phyloP scores from a whole-genome alignment of 169 alveolate genomes.

The Theileria parva region DNA sequence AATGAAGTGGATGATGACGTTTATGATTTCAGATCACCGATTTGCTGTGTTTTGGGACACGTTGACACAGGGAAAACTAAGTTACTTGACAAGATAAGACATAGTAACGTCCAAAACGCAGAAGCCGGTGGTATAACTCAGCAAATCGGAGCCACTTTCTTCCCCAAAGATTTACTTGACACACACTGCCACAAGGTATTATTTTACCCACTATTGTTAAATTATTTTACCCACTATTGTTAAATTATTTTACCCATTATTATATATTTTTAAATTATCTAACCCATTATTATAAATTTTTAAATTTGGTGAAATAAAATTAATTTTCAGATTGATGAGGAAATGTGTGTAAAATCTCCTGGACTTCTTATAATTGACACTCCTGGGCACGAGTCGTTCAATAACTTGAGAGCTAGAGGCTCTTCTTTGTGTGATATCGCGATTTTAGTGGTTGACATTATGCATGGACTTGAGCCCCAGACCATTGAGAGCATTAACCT shows the following conservation, averaged over 20 bases:
- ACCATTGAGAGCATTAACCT: slow-evolving; percentile 94
- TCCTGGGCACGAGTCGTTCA: slow-evolving; percentile 99
- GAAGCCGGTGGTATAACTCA: slow-evolving; percentile 99
- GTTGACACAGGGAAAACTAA: slow-evolving; percentile 99
- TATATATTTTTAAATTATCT: too few species aligned
- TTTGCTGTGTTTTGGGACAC: slow-evolving; percentile 98
- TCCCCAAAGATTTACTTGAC: slow-evolving; percentile 93
- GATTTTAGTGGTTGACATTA: slow-evolving; percentile 97
- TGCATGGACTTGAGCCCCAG: slow-evolving; percentile 99
- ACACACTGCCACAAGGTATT: slow-evolving; percentile 83
- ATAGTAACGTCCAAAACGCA: slow-evolving; percentile 97
- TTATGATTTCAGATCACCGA: slow-evolving; percentile 91
- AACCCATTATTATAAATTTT: slow-evolving; percentile 19
- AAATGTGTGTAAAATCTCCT: slow-evolving; percentile 85
- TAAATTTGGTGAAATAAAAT: slow-evolving; percentile 11
- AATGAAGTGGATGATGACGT: slow-evolving; percentile 53
- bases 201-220: background rate
- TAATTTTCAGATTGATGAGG: slow-evolving; percentile 38
- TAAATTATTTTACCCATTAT: background rate
- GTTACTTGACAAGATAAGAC: slow-evolving; percentile 96
- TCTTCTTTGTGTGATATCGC: slow-evolving; percentile 98
- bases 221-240: background rate
- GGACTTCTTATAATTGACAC: slow-evolving; percentile 98
- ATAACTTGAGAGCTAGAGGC: slow-evolving; percentile 97
- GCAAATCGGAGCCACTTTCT: slow-evolving; percentile 99